These are phyloP conservation scores for Tubosaeta sp. DNA, from an alignment of 768 basidiomycete species.

Conservation along the genomic window DNA sequence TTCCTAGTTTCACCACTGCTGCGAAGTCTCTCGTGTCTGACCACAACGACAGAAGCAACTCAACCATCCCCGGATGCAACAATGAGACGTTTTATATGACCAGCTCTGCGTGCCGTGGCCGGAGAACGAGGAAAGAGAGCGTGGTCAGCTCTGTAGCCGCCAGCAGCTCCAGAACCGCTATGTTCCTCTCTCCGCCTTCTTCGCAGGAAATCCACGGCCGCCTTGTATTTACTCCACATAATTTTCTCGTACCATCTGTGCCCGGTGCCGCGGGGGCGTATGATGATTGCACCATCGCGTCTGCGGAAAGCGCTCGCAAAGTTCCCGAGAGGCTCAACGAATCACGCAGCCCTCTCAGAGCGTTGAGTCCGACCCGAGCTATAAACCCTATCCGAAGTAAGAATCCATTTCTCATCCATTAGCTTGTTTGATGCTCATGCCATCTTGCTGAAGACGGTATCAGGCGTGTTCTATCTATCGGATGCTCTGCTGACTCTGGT, in stretches of 20 bases:
- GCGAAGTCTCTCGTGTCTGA: conserved; percentile 8
- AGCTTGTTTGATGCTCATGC: conserved; percentile 3
- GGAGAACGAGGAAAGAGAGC: conserved; percentile 14
- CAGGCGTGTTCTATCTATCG: conserved; percentile 26
- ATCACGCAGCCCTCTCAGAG: conserved; percentile 17
- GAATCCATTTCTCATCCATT: background rate
- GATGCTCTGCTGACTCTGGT: conserved; percentile 5
- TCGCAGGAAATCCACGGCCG: conserved; percentile 9
- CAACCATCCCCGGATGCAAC: background rate
- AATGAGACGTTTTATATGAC: background rate
- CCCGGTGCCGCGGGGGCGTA: background rate
- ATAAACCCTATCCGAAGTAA: conserved; percentile 21
- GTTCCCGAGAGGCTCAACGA: conserved; percentile 1
- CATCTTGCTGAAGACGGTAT: conserved; percentile 20
- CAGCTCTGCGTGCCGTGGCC: conserved; percentile 11
- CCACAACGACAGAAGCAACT: background rate
- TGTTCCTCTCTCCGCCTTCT: conserved; percentile 24
- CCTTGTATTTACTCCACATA: conserved; percentile 5
- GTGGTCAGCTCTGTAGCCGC: background rate
- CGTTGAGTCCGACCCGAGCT: conserved; percentile 33
- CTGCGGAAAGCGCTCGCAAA: background rate
- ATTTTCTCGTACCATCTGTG: background rate
- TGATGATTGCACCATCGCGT: background rate
- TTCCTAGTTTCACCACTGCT: conserved; percentile 11
- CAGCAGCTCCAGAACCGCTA: conserved; percentile 13